Evolutionary conservation across 345 rosid species (phyloP), one percentile per base, ranked within the genome.

Genomic region (Salix suchowensis): DNA sequence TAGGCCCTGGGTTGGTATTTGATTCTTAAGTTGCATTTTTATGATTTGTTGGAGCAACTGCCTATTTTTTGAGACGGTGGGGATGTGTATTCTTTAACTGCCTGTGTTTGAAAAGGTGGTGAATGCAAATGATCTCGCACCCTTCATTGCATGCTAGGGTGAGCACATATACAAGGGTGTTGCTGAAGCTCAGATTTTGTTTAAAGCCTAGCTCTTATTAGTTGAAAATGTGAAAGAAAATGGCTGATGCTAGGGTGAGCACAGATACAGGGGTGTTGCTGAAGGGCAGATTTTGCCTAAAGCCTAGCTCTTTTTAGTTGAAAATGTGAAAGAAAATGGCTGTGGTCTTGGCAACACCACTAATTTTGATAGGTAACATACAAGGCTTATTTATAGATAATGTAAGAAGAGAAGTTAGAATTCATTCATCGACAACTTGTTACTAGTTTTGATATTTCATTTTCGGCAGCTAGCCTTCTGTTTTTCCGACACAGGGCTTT

Each of bases 281-380:
- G 71, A 73, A 58, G 72, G 70, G 39, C 18, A 28, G 71, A 58
- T 9, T 44, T 71, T 69, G 68, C 79, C 73, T 72, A 70, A 46
- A 77, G 77, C 80, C 79, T 79, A 78, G 80, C 60, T 62, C 48
- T 70, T 71, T 74, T 66, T 65, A 62, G 72, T 80, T 84, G 79
- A 80, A 79, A 76, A 70, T 74, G 80, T 64, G 58, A 58, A 84
- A 75, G 82, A 77, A 77, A 68, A 65, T 24, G 67, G 74, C 71
- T 39, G 77, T 71, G 81, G 84, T 71, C 66, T 67, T 67, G 55
- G 69, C 76, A 64, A 68, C 79, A n/a, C 83, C 84, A 80, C 84
- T 26, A 86, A 84, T 88, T 88, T 88, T 88, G 90, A 84, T 82
- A 79, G 82, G 88, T 85, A 86, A 81, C 87, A 86, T 85, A 84